Base-by-base conservation (phyloP, 441 rosid genomes). In the Capsella rubella region DNA sequence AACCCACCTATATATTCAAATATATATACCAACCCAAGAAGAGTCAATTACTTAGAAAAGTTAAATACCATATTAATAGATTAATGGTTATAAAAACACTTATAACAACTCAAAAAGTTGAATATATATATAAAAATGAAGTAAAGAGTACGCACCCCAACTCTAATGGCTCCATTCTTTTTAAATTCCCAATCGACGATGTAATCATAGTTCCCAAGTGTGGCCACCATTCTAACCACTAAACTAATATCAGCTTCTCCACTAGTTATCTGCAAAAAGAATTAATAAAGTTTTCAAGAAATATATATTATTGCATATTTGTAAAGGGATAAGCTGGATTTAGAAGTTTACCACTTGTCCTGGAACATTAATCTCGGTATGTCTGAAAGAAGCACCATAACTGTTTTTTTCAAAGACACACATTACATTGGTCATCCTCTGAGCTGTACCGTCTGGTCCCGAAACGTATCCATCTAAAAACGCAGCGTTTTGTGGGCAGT, bases 131-230 rank as follows among this genome's bases (percentile, higher is more conserved):
- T 12, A 49, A 10, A 32, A 5, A 31, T 63, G 21, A 67, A 14
- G 25, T 34, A 53, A 8, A 25, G 6, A 25, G 34, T 80, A 90
- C 96, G 34, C 78, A 90, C 96, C 79, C 92, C 93, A 57, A 89
- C 79, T 82, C 86, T 82, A 66, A 92, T 85, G 73, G 85, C 42
- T 52, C 96, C 97, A 75, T 78, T 77, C 64, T 79, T 82, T 79
- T 81, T 83, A 81, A 92, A 92, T 74, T 90, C 97, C 94, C 93
- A 90, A 68, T 89, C 90, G 16, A 92, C 81, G 5, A 90, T 69
- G 67, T 90, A 92, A 76, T 90, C 97, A 47, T 90, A 92, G 62
- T 92, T 92, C 57, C 97, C 97, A 1, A 89, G 85, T 0, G 90
- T 89, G 10, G 95, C 90, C 7, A 92, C 87, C 93, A 87, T 90